Percentiles rank a stretch among this genome's conserved stretches.
Evolutionary conservation across 164 flowering plant genomes (phyloP).

Genomic region (Tinospora cordifolia): DNA sequence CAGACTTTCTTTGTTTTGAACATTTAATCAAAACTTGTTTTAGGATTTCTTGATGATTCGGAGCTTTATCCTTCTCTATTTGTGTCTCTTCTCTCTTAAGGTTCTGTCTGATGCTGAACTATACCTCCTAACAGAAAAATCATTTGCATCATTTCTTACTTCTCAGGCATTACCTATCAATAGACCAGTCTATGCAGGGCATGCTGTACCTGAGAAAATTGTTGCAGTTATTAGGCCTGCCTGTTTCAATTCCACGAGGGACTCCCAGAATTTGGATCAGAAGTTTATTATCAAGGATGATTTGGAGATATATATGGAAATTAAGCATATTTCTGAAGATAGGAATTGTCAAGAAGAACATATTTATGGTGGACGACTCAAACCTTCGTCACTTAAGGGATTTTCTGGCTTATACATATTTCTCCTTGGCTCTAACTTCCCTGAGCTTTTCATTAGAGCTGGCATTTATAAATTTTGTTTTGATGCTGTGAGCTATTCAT

Average conservation of each 20-base stretch:
- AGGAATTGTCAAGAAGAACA: slow-evolving; percentile 8
- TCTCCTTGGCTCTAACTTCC: slow-evolving; percentile 29
- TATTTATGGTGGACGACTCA: slow-evolving; percentile 22
- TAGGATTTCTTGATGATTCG: background rate
- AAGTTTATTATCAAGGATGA: slow-evolving; percentile 41
- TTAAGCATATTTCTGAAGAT: slow-evolving; percentile 19
- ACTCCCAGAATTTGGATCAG: slow-evolving; percentile 35
- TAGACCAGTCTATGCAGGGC: slow-evolving; percentile 39
- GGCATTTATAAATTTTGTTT: slow-evolving; percentile 52
- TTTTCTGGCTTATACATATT: slow-evolving; percentile 61
- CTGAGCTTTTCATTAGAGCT: slow-evolving; percentile 36
- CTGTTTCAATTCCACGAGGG: slow-evolving; percentile 25
- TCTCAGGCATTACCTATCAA: slow-evolving; percentile 47
- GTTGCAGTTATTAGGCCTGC: slow-evolving; percentile 70
- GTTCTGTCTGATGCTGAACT: background rate
- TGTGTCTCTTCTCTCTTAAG: too few species aligned
- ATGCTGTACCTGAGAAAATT: slow-evolving; percentile 37
- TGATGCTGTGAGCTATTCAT: slow-evolving; percentile 36
- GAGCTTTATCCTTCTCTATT: background rate
- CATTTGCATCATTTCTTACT: background rate
- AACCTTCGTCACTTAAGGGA: slow-evolving; percentile 35
- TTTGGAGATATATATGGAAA: slow-evolving; percentile 40
- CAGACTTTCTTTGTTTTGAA: background rate
- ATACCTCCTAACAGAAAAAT: background rate
- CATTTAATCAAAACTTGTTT: background rate